Base-by-base conservation (phyloP, 768 basidiomycete species). In the Tulasnella sp. region DNA sequence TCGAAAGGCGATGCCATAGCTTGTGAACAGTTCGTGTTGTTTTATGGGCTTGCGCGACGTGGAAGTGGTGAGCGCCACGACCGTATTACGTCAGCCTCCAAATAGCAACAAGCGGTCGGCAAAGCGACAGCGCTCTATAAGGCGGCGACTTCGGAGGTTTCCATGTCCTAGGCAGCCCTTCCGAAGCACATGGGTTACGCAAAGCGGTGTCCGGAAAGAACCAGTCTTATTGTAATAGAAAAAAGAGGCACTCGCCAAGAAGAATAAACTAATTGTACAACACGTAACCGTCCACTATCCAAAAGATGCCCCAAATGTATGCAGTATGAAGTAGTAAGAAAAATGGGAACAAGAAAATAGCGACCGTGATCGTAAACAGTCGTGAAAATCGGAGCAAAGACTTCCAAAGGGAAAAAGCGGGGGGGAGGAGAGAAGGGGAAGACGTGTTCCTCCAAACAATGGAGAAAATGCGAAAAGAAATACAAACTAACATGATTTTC, bases 21-120 rank as follows among this genome's bases (percentile, higher is more conserved):
- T 64, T 14, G 58, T 36, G 49, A 94, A 72, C 14, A n/a, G 39
- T 31, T 12, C 71, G 29, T 25, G 71, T 64, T 64, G n/a, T 64
- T 64, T 64, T 25, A 64, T 64, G 58, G 25, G 58, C 58, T 64
- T 64, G 25, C 29, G 14, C 25, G 25, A 64, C 58, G 58, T 64
- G 58, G 58, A 64, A 64, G 58, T 64, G 58, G 58, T 5, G 58
- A 64, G 29, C 25, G 58, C 58, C 58, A 64, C 58, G 58, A 64
- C 58, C 54, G 58, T 19, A 31, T 64, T 64, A 64, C 12, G 58
- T 64, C 58, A 64, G 0, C 58, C 4, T 25, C n/a, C 49, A 64
- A 64, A 64, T 31, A 64, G n/a, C 58, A 25, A 15, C 58, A 64
- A 64, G 58, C 58, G n/a, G 58, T 64, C 58, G 58, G 58, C 58